phyloP scores from a whole-genome alignment of 495 filamentous ascomycete species.

The Hypoxylon lienhwacheense region DNA sequence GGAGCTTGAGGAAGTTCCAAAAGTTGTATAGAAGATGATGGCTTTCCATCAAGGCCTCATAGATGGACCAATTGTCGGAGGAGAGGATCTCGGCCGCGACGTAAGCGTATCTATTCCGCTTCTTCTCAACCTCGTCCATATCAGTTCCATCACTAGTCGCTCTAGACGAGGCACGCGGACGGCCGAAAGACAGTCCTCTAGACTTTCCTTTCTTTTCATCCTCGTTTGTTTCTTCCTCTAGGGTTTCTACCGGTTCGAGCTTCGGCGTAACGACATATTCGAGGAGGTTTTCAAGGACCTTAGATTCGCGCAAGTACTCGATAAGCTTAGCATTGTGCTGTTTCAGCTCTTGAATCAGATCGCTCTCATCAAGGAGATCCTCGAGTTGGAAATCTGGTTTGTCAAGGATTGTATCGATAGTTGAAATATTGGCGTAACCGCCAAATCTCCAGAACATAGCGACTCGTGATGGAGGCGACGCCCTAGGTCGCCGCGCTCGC shows the following conservation, averaged over 20 bases:
- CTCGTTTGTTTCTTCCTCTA: slow-evolving; percentile 64
- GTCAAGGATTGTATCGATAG: slow-evolving; percentile 93
- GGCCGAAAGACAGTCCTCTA: slow-evolving; percentile 51
- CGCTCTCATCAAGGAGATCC: slow-evolving; percentile 92
- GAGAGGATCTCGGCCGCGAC: slow-evolving; percentile 91
- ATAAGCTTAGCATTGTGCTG: slow-evolving; percentile 97
- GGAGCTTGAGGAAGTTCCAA: slow-evolving; percentile 83
- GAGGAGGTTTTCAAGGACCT: slow-evolving; percentile 82
- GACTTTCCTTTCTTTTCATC: slow-evolving; percentile 56
- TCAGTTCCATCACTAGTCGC: slow-evolving; percentile 45
- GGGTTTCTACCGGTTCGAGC: slow-evolving; percentile 57
- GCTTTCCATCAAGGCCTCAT: slow-evolving; percentile 88
- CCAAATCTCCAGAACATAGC: slow-evolving; percentile 99
- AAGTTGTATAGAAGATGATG: slow-evolving; percentile 74
- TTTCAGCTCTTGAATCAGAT: slow-evolving; percentile 96
- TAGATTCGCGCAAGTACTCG: slow-evolving; percentile 87
- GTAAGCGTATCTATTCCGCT: slow-evolving; percentile 86
- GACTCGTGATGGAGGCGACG: slow-evolving; percentile 37
- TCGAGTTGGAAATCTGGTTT: slow-evolving; percentile 93
- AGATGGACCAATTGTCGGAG: slow-evolving; percentile 94
- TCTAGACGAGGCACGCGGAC: slow-evolving; percentile 45
- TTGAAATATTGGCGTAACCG: slow-evolving; percentile 95
- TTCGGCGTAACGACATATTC: slow-evolving; percentile 86
- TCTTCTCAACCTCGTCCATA: slow-evolving; percentile 78
- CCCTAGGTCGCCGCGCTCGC: slow-evolving; percentile 48